Evolutionary conservation across 306 rosid genomes (phyloP), one percentile per base, ranked within the genome.

Genomic region (Alnus glutinosa): DNA sequence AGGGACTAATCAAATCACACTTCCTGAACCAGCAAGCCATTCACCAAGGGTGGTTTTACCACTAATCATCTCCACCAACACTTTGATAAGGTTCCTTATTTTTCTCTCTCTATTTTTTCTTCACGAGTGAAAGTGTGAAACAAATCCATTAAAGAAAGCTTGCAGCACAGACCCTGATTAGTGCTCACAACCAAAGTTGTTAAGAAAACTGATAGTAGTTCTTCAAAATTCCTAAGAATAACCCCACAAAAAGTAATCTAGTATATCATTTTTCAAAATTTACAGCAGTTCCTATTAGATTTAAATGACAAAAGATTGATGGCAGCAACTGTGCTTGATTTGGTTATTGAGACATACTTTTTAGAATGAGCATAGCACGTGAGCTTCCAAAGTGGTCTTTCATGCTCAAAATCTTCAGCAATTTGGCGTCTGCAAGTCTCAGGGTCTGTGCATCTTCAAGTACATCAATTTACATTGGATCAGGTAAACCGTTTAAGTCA

Each of bases 321-420:
- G 6, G 54, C 28, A 62, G 71, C 5, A 54, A 34, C 59, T 49
- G 66, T 47, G 69, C 68, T 63, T 66, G 59, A 54, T 16, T 32
- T 67, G 32, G 59, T 36, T 68, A 62, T 54, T 61, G 46, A 70
- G 58, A 79, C 78, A 51, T 90, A 92, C 98, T 89, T 83, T 89
- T 72, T 91, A 84, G 71, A 71, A 86, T 95, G 98, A 84, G 91
- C 77, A 15, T 92, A 95, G 91, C 98, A 92, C 1, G 97, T 91
- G 76, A 95, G 92, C 80, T 83, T 89, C 98, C 98, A 95, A 67
- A 92, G 83, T 14, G 98, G 98, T 74, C 83, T 90, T 89, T 92
- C 98, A 3, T 78, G 77, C 81, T 89, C 78, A 74, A 91, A 91
- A 88, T 95, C 98, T 69, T 90, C 92, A 55, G 70, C 90, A 52